Evolutionary conservation across 768 basidiomycete genomes (phyloP).

Genomic region (Lactarius sanguifluus): DNA sequence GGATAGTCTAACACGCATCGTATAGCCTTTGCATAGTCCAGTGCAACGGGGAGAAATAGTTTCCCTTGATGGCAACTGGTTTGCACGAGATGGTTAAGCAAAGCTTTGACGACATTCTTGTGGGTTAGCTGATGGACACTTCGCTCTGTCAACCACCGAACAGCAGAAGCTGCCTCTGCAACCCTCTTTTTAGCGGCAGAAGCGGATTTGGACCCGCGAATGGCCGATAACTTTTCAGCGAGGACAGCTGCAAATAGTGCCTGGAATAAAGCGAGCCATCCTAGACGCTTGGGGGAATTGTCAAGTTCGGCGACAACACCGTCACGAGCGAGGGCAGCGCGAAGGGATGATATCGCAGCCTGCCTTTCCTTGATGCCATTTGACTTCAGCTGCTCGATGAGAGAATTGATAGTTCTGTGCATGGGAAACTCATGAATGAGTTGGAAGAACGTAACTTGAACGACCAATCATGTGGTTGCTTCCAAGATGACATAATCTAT

Average conservation of each 20-base stretch:
- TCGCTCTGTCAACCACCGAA: conserved; percentile 74
- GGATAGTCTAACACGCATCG: conserved; percentile 59
- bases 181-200: conserved; percentile 59
- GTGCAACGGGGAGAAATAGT: conserved; percentile 62
- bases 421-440: conserved; percentile 31
- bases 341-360: conserved; percentile 56
- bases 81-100: conserved; percentile 65
- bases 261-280: conserved; percentile 71
- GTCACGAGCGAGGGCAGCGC: conserved; percentile 50
- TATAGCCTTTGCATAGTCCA: conserved; percentile 82
- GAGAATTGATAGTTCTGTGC: conserved; percentile 44
- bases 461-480: not conserved
- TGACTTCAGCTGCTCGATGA: conserved; percentile 54
- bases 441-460: not conserved
- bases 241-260: conserved; percentile 66
- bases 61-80: conserved; percentile 53
- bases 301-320: conserved; percentile 45
- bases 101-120: conserved; percentile 50
- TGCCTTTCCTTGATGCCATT: conserved; percentile 70
- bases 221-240: conserved; percentile 54
- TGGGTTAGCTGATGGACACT: conserved; percentile 53
- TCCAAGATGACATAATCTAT: conserved; percentile 18
- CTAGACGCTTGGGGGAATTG: conserved; percentile 38
- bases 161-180: conserved; percentile 58
- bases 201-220: conserved; percentile 40